These are phyloP conservation scores for Ceratobasidium sp. DNA, from an alignment of 1,284 basidiomycete genomes.

Conservation along the genomic window DNA sequence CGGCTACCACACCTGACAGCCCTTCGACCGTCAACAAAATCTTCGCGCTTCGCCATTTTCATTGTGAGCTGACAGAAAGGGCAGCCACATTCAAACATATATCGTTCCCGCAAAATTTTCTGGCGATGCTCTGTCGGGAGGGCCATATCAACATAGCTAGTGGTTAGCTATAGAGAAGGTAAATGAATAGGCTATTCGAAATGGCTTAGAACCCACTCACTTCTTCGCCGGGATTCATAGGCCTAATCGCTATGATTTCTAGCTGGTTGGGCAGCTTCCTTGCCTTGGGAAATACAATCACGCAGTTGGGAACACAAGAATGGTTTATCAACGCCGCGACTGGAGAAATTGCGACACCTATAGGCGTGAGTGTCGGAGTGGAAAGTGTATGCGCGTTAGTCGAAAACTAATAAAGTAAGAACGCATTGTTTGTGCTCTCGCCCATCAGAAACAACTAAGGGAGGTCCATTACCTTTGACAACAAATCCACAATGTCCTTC, in stretches of 20 bases:
- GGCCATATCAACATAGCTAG: slow-evolving; percentile 89
- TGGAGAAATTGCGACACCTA: slow-evolving; percentile 87
- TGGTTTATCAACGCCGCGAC: slow-evolving; percentile 89
- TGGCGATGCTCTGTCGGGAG: slow-evolving; percentile 73
- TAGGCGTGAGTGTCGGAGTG: slow-evolving; percentile 77
- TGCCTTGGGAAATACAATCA: slow-evolving; percentile 84
- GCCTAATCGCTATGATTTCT: slow-evolving; percentile 77
- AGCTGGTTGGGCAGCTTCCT: slow-evolving; percentile 63
- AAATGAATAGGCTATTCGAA: slow-evolving; percentile 16
- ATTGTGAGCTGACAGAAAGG: slow-evolving; percentile 63
- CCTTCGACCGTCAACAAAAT: slow-evolving; percentile 74
- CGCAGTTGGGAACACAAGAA: slow-evolving; percentile 91
- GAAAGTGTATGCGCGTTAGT: slow-evolving; percentile 92
- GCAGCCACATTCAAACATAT: slow-evolving; percentile 86
- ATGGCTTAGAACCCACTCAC: slow-evolving; percentile 59
- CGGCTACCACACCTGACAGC: slow-evolving; percentile 68
- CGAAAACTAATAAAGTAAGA: slow-evolving; percentile 70
- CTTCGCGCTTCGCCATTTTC: slow-evolving; percentile 45
- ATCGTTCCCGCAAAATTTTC: slow-evolving; percentile 75
- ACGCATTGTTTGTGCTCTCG: neutral
- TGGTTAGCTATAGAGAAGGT: slow-evolving; percentile 67
- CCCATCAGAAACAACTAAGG: neutral
- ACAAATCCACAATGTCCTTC: slow-evolving; percentile 75
- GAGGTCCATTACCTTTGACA: slow-evolving; percentile 69
- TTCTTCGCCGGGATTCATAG: slow-evolving; percentile 78